Evolutionary conservation across 441 rosid species (phyloP).

Genomic region (Gossypium trilobum): DNA sequence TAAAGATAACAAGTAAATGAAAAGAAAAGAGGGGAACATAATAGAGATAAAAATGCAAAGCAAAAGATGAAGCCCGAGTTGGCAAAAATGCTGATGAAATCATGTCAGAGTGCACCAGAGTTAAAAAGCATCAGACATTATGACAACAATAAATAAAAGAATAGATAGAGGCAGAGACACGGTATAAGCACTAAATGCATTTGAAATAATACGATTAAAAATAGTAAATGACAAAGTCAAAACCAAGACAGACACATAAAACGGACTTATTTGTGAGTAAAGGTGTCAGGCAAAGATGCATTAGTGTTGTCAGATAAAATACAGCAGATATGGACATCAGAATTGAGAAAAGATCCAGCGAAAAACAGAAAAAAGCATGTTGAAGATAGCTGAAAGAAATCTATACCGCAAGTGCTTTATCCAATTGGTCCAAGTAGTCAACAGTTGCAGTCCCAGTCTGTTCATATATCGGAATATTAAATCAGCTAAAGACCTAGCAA

Average conservation of each 20-base stretch:
- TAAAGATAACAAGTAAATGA: neutral
- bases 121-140: neutral
- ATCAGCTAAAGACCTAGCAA: constrained; percentile 5
- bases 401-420: constrained; percentile 74
- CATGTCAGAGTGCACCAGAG: neutral
- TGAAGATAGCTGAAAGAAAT: constrained; percentile 13
- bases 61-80: constrained; percentile 1
- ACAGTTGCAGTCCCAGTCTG: constrained; percentile 79
- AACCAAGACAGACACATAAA: neutral
- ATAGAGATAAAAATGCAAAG: neutral
- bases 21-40: neutral
- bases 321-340: neutral
- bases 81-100: constrained; percentile 3
- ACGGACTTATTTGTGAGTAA: neutral
- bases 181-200: neutral
- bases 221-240: neutral
- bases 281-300: neutral
- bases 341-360: neutral
- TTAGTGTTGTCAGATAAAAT: neutral
- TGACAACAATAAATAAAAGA: neutral
- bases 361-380: neutral
- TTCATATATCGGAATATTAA: constrained; percentile 16
- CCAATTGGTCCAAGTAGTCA: constrained; percentile 63
- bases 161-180: neutral
- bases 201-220: neutral